These are phyloP conservation scores for Paecilomyces sp. DNA, from an alignment of 2,329 filamentous ascomycete species.

Conservation along the genomic window DNA sequence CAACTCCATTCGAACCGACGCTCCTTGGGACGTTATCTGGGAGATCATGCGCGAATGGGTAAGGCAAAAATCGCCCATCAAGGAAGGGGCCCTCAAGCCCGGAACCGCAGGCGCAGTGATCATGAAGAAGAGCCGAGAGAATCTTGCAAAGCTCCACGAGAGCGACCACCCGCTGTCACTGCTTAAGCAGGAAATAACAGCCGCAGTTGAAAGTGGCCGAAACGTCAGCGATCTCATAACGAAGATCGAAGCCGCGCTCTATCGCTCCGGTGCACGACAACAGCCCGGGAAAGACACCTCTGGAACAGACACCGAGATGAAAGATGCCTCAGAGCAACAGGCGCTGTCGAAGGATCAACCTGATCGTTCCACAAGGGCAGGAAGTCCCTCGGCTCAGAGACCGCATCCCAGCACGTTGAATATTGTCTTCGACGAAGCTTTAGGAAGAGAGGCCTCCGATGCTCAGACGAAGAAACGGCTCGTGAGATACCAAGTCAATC, in stretches of 20 bases:
- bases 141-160: constrained; percentile 19
- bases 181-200: constrained; percentile 30
- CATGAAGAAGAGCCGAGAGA: constrained; percentile 42
- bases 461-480: constrained; percentile 55
- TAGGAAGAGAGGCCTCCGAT: constrained; percentile 58
- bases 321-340: constrained; percentile 12
- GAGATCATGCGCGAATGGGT: constrained; percentile 91
- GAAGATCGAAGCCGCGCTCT: constrained; percentile 39
- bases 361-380: constrained; percentile 4
- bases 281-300: constrained; percentile 1
- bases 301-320: constrained; percentile 17
- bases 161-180: constrained; percentile 22
- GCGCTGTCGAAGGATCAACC: constrained; percentile 10
- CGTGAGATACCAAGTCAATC: constrained; percentile 84
- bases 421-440: constrained; percentile 70
- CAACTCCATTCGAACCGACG: constrained; percentile 88
- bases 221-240: constrained; percentile 32
- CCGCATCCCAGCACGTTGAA: constrained; percentile 41
- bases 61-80: constrained; percentile 70
- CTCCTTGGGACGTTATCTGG: constrained; percentile 85
- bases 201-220: constrained; percentile 24
- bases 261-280: constrained; percentile 25
- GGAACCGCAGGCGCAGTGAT: constrained; percentile 67
- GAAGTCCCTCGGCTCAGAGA: not conserved
- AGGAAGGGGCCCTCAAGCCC: constrained; percentile 61